Evolutionary conservation across 2,329 filamentous ascomycete genomes (phyloP), one percentile per base, ranked within the genome.

Genomic region (Colletotrichum falcatum): DNA sequence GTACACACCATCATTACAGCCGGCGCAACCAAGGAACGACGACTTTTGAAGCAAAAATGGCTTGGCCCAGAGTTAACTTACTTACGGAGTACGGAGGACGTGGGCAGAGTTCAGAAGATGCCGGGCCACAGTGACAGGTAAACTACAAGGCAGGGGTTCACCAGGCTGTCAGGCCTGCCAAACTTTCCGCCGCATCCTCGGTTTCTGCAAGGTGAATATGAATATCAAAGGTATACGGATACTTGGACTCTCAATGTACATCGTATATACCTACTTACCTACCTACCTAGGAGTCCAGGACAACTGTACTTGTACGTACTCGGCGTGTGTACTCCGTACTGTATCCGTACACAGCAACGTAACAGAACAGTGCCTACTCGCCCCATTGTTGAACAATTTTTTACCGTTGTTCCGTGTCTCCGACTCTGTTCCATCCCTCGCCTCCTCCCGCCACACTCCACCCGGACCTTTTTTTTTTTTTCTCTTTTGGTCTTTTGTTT

Each of bases 321-420:
- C n/a, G 18, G 16, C 7, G 16, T 42, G 20, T 30, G 23, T 20
- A n/a, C n/a, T n/a, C n/a, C n/a, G n/a, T n/a, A n/a, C n/a, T n/a
- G n/a, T n/a, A n/a, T n/a, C n/a, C n/a, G n/a, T n/a, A 28, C 12
- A 18, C 6, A 16, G 48, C 2, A 20, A 30, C 26, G 26, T n/a
- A 49, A 4, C 8, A 60, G 28, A 49, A 4, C 8, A 60, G 28
- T 33, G 39, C 20, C 12, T 44, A n/a, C 30, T 35, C 20, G 42
- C n/a, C 42, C 30, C 5, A 46, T 37, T 60, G n/a, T 44, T 60
- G 12, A 33, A 30, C 26, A 12, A 1, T 35, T 60, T 33, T 61
- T 61, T 61, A 33, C 16, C n/a, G 23, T 46, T 48, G 42, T 62
- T 62, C 51, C 46, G 42, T 61, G 58, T 61, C 46, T 42, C 33